A percentile compares a stretch with the other conserved stretches of the same genome.
These are phyloP conservation scores for Penicillium egyptiacum DNA, from an alignment of 495 filamentous ascomycete species.

Conservation along the genomic window DNA sequence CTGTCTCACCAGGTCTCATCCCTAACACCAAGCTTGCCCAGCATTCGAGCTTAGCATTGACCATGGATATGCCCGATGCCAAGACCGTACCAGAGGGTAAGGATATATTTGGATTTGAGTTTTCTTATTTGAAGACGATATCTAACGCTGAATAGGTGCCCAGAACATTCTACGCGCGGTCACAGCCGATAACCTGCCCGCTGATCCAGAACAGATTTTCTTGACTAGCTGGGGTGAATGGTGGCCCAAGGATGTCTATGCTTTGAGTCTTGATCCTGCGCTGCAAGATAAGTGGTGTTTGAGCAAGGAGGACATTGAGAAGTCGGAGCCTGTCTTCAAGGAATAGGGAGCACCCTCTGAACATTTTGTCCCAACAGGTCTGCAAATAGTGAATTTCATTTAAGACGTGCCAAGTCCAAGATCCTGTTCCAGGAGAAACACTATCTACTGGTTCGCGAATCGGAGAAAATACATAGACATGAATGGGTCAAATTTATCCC, in stretches of 20 bases:
- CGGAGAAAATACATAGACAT: neutral
- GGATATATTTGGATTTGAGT: neutral
- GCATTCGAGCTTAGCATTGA: conserved; percentile 16
- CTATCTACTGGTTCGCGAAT: neutral
- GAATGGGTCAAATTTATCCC: neutral
- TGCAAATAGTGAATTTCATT: too few species aligned
- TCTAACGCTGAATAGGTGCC: conserved; percentile 22
- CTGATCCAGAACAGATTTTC: conserved; percentile 33
- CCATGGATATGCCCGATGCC: conserved; percentile 35
- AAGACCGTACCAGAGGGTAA: conserved; percentile 35
- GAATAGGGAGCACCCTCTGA: neutral
- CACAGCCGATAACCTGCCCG: conserved; percentile 21
- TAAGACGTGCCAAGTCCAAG: too few species aligned
- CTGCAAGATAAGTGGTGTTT: conserved; percentile 33
- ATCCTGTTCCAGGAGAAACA: neutral
- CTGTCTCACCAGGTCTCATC: conserved; percentile 33
- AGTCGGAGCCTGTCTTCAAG: conserved; percentile 14
- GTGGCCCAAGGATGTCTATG: conserved; percentile 34
- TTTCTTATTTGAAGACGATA: neutral
- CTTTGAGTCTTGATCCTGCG: conserved; percentile 21
- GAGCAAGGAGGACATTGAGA: conserved; percentile 31
- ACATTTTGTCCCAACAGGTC: neutral
- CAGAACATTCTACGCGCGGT: conserved; percentile 29
- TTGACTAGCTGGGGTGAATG: conserved; percentile 38
- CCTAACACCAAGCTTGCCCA: conserved; percentile 31